Conservation (phyloP, 2,329 filamentous ascomycete species). For the Botrytis aclada region DNA sequence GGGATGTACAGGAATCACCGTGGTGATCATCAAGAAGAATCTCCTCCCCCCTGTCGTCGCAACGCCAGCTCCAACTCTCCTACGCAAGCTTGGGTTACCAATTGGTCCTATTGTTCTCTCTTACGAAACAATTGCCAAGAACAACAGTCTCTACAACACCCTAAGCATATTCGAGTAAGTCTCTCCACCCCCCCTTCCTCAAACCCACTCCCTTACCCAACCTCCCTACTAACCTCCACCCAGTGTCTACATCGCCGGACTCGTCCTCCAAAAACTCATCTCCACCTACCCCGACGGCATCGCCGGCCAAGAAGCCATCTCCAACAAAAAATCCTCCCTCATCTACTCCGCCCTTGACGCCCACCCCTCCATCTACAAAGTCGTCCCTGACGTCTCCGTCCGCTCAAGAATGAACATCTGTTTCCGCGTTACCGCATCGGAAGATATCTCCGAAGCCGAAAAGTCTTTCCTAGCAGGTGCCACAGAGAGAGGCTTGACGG, state of each 20-base stretch:
- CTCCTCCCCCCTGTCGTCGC: constrained; percentile 66
- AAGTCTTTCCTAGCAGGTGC: constrained; percentile 67
- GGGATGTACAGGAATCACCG: constrained; percentile 79
- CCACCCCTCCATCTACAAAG: constrained; percentile 67
- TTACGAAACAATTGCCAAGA: constrained; percentile 83
- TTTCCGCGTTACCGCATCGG: constrained; percentile 62
- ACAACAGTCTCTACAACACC: constrained; percentile 95
- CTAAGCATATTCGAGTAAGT: constrained; percentile 79
- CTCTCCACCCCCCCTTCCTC: neutral
- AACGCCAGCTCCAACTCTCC: constrained; percentile 64
- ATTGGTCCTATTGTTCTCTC: constrained; percentile 76
- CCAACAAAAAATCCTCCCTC: constrained; percentile 69
- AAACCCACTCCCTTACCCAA: neutral
- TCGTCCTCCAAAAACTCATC: constrained; percentile 77
- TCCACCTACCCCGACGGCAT: constrained; percentile 65
- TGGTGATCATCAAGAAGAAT: constrained; percentile 78
- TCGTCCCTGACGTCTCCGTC: constrained; percentile 67
- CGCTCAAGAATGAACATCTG: constrained; percentile 95
- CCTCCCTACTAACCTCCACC: constrained; percentile 18
- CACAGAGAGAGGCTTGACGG: constrained; percentile 64
- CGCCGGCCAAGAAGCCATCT: constrained; percentile 69
- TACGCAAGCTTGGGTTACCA: constrained; percentile 73
- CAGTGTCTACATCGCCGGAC: constrained; percentile 84
- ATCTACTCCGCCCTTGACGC: constrained; percentile 78
- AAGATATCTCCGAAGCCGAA: constrained; percentile 58